Evolutionary conservation across 768 basidiomycete genomes (phyloP).

Genomic region (Collybiopsis confluens): DNA sequence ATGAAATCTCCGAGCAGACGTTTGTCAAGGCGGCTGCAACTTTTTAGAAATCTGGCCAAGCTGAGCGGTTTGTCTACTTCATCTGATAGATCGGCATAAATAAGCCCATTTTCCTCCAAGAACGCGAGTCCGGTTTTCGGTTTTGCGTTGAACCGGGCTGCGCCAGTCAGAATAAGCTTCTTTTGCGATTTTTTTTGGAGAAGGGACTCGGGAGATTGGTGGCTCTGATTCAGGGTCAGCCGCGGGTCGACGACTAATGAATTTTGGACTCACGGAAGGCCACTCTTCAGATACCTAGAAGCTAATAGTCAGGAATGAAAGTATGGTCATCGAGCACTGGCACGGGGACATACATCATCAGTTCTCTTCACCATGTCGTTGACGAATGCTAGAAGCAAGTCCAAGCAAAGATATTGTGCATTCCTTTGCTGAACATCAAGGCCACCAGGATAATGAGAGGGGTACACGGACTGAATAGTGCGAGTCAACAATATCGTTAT

Average conservation of each 20-base stretch:
- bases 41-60: constrained; percentile 84
- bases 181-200: constrained; percentile 78
- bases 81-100: constrained; percentile 62
- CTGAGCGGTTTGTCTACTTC: constrained; percentile 56
- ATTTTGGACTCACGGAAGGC: constrained; percentile 49
- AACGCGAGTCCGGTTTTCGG: constrained; percentile 89
- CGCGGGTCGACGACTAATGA: constrained; percentile 6
- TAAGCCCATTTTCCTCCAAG: constrained; percentile 89
- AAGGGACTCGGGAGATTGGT: constrained; percentile 52
- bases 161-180: constrained; percentile 78
- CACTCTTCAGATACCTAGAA: constrained; percentile 47
- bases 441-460: constrained; percentile 53
- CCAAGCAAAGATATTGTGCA: constrained; percentile 83
- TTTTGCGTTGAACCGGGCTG: constrained; percentile 85
- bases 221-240: constrained; percentile 35
- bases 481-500: constrained; percentile 4
- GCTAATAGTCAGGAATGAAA: constrained; percentile 10
- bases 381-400: constrained; percentile 81
- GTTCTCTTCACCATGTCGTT: constrained; percentile 79
- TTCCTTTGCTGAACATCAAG: constrained; percentile 67
- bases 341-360: constrained; percentile 39
- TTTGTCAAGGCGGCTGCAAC: constrained; percentile 83
- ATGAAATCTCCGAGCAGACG: constrained; percentile 90
- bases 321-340: constrained; percentile 12
- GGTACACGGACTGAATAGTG: constrained; percentile 68